Evolutionary conservation across 2,329 filamentous ascomycete species (phyloP), one percentile per base, ranked within the genome.

Genomic region (Elsinoe arachidis): DNA sequence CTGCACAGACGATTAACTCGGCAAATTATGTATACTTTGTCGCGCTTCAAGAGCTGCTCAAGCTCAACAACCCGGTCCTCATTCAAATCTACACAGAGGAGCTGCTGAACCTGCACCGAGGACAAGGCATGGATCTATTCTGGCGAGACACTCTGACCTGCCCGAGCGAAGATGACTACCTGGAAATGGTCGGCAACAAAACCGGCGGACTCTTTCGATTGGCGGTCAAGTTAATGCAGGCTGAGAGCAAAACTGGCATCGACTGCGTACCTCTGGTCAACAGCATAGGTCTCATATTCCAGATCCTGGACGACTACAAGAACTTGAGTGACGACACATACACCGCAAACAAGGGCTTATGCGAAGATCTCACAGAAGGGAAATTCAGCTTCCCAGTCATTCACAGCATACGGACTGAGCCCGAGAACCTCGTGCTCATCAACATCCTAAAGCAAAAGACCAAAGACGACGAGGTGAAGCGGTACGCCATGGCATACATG

Each of bases 361-460:
- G 89, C 72, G 92, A 97, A 75, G 93, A 97, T 72, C 75, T 97
- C 65, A 96, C 90, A 1, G 93, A 97, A 75, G 92, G 92, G 62
- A 97, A 97, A 78, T 96, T 96, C 76, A 92, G 87, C 23, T 96
- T 96, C 70, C 90, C 91, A 39, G 85, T 97, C 66, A 96, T 97
- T 66, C 92, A 97, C 74, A 87, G 87, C 70, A 95, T 97, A 64
- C 87, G 88, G 61, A 74, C 86, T 59, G 82, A 90, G 68, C 88
- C 82, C 15, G 73, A 76, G 30, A 88, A 90, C 68, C 77, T 87
- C 63, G 86, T 95, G 66, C 80, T 99, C 57, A 81, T 96, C 70
- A 96, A 93, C 68, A 96, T 97, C 57, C 78, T 97, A 41, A 89
- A 89, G 72, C 91, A 96, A 72, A 92, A 90, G 73, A 90, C 91